Evolutionary conservation across 129 eudicot genomes (phyloP).

Genomic region (Tagetes erecta): DNA sequence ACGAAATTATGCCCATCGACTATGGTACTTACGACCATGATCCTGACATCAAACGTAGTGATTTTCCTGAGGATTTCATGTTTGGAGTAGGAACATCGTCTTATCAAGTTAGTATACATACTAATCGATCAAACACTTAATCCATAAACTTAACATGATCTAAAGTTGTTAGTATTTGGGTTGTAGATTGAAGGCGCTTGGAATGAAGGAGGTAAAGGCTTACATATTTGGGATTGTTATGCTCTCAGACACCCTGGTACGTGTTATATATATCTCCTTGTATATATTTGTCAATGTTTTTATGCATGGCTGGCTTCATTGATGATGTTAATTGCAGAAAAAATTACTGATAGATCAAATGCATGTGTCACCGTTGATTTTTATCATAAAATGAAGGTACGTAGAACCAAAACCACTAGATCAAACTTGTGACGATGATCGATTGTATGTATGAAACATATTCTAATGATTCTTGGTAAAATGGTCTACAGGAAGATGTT

Average conservation of each 20-base stretch:
- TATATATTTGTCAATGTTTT: neutral
- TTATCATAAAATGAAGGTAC: conserved; percentile 27
- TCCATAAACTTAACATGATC: too few species aligned
- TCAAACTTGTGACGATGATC: too few species aligned
- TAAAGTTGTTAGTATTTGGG: neutral
- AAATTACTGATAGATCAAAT: conserved; percentile 15
- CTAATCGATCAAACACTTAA: neutral
- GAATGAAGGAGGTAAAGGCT: conserved; percentile 32
- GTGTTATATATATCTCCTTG: too few species aligned
- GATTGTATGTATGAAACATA: too few species aligned
- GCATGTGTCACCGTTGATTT: conserved; percentile 31
- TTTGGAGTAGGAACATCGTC: conserved; percentile 40
- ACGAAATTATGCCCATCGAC: neutral
- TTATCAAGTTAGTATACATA: conserved; percentile 15
- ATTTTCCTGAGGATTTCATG: conserved; percentile 27
- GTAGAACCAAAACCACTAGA: too few species aligned
- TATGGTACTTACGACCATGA: neutral
- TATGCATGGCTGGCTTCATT: too few species aligned
- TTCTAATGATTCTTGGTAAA: too few species aligned
- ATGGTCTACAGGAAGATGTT: conserved; percentile 40
- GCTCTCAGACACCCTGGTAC: conserved; percentile 30
- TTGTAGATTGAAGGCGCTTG: conserved; percentile 35
- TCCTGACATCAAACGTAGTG: conserved; percentile 16
- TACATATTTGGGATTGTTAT: conserved; percentile 30
- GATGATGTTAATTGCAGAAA: conserved; percentile 1